Conservation (phyloP, 495 filamentous ascomycete species). For the Collariella sp. region DNA sequence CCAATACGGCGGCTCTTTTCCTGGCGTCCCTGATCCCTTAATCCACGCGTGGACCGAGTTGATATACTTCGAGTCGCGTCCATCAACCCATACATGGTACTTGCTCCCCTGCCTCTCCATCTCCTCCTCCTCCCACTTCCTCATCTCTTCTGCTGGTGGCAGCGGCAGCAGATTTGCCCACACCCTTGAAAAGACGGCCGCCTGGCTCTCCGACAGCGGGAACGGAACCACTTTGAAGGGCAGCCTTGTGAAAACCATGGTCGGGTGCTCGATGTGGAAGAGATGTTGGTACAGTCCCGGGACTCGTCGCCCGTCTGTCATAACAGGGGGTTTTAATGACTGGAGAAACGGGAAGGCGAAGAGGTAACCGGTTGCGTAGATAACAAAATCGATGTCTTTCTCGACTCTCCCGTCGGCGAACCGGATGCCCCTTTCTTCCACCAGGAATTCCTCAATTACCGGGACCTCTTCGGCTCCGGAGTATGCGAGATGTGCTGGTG, state of each 20-base stretch:
- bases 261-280: constrained; percentile 66
- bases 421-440: constrained; percentile 28
- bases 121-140: constrained; percentile 44
- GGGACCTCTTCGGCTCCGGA: constrained; percentile 32
- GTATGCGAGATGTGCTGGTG: constrained; percentile 23
- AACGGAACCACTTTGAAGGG: constrained; percentile 79
- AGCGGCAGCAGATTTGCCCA: constrained; percentile 60
- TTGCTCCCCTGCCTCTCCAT: constrained; percentile 26
- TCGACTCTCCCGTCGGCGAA: constrained; percentile 42
- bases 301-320: constrained; percentile 60
- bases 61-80: constrained; percentile 65
- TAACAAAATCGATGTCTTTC: constrained; percentile 51
- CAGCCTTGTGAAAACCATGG: constrained; percentile 67
- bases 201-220: constrained; percentile 68
- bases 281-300: constrained; percentile 66
- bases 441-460: constrained; percentile 34
- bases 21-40: constrained; percentile 31
- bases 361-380: constrained; percentile 72
- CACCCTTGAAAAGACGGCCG: constrained; percentile 63
- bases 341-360: constrained; percentile 64
- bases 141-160: constrained; percentile 56
- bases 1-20: constrained; percentile 62
- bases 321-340: constrained; percentile 45
- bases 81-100: constrained; percentile 56
- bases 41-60: constrained; percentile 62